Evolutionary conservation across 345 rosid genomes (phyloP), one percentile per base, ranked within the genome.

Genomic region (Brassica carinata): DNA sequence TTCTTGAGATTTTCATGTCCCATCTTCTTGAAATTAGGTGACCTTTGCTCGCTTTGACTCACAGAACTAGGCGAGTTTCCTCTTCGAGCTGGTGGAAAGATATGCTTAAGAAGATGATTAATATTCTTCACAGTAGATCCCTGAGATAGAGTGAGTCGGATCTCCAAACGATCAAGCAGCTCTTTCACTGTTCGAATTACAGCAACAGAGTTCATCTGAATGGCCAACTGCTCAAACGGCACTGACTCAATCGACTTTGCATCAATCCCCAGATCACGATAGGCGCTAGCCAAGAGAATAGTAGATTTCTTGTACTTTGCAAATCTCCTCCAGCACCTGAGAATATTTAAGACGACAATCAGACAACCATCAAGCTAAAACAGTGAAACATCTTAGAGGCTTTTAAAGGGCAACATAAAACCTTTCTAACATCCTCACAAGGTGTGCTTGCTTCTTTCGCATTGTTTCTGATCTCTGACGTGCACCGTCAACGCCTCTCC

Each of bases 281-380:
- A 92, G 59, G 91, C 90, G 77, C 84, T 92, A 70, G 88, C 89
- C 83, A 96, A 82, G 76, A 79, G 83, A 34, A 87, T 81, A 61
- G 97, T 93, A 70, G 96, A 89, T 84, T 84, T 92, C 76, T 86
- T 88, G 67, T 83, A 82, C 74, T 79, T 79, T 75, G 85, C 79
- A 74, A 93, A 96, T 80, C 77, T 84, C 87, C 85, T 90, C 99
- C 99, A 96, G 86, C 92, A 90, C 85, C 99, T 96, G 85, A 64
- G 34, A 73, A 31, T 14, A 31, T 23, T 73, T 3, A 59, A 19
- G 68, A 29, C 1, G 15, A 55, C 40, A 66, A 10, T 71, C 59
- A 81, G 72, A 65, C 8, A 33, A 55, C 8, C 30, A 55, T 10
- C 29, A 23, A 34, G 1, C 18, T 31, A 40, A 29, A 40, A 57